phyloP scores from a whole-genome alignment of 352 stramenopile species.

The Peronospora destructor region DNA sequence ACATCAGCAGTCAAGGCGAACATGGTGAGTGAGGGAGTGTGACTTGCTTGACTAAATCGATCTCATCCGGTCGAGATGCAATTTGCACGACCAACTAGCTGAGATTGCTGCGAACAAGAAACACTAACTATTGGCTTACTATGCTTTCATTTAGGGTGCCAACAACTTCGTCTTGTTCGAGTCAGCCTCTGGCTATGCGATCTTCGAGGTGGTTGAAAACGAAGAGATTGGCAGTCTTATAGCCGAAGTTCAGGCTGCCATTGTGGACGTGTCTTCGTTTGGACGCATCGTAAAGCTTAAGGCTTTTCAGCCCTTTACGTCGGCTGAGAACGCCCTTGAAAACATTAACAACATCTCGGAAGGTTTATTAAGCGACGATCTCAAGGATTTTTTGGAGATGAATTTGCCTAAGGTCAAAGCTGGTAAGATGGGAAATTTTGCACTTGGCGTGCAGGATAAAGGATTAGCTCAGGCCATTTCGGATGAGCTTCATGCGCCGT shows the following conservation, averaged over 20 bases:
- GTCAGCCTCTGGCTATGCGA: conserved; percentile 95
- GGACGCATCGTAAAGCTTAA: conserved; percentile 97
- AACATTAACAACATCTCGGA: conserved; percentile 99
- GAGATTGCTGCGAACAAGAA: neutral
- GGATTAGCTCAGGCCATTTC: conserved; percentile 91
- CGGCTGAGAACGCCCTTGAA: conserved; percentile 96
- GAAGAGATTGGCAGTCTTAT: conserved; percentile 93
- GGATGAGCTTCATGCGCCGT: conserved; percentile 90
- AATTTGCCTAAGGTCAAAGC: conserved; percentile 97
- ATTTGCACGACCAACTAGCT: conserved; percentile 7
- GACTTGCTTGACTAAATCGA: neutral
- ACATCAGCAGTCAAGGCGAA: conserved; percentile 28
- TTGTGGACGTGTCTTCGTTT: conserved; percentile 93
- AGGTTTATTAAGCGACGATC: conserved; percentile 88
- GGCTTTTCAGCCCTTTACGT: conserved; percentile 98
- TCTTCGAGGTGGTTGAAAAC: conserved; percentile 97
- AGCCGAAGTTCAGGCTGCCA: conserved; percentile 86
- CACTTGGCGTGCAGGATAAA: conserved; percentile 91
- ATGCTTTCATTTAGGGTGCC: conserved; percentile 20
- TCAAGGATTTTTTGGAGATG: conserved; percentile 99
- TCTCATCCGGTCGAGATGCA: neutral
- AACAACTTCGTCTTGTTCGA: conserved; percentile 95
- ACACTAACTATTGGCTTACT: conserved; percentile 20
- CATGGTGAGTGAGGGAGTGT: conserved; percentile 26
- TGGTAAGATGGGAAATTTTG: conserved; percentile 85